Evolutionary conservation across 441 rosid species (phyloP), one percentile per base, ranked within the genome.

Genomic region (Adansonia rubrostipa): DNA sequence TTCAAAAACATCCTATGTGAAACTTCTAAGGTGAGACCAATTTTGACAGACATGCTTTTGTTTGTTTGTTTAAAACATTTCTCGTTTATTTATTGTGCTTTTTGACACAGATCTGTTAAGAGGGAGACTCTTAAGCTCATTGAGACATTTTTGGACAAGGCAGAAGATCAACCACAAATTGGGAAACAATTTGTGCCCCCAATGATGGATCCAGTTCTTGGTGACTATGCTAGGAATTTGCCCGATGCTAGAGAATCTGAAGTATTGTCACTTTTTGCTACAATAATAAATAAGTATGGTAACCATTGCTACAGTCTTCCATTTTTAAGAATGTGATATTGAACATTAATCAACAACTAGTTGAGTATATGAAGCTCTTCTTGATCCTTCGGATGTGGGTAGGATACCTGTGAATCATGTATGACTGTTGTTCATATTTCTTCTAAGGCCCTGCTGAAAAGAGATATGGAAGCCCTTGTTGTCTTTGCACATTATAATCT

Each of bases 211-310:
- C 97, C 97, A 0, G 95, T 97, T 78, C 99, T 97, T 33, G 96
- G 96, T 71, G 99, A 97, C 79, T 97, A 95, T 82, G 96, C 98
- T 1, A 88, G 99, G 87, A 97, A 97, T 87, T 88, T 97, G 75
- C 97, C 99, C 73, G 99, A 97, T 83, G 99, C 99, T 66, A 92
- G 99, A 82, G 99, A 97, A 87, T 95, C 99, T 0, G 99, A 97
- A 90, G 99, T 93, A 80, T 83, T 97, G 28, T 97, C 99, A 77
- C 97, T 97, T 76, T 97, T 95, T 86, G 97, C 99, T 10, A 97
- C 99, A 44, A 97, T 97, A 81, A 97, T 97, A 84, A 93, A 97
- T 88, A 97, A 97, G 99, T 97, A 90, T 50, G 85, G 66, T 71
- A 79, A 36, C 63, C 6, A 66, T 54, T 36, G 11, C n/a, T 70